Evolutionary conservation across 2,329 filamentous ascomycete genomes (phyloP), one percentile per base, ranked within the genome.

Genomic region (Talaromyces pinophilus): DNA sequence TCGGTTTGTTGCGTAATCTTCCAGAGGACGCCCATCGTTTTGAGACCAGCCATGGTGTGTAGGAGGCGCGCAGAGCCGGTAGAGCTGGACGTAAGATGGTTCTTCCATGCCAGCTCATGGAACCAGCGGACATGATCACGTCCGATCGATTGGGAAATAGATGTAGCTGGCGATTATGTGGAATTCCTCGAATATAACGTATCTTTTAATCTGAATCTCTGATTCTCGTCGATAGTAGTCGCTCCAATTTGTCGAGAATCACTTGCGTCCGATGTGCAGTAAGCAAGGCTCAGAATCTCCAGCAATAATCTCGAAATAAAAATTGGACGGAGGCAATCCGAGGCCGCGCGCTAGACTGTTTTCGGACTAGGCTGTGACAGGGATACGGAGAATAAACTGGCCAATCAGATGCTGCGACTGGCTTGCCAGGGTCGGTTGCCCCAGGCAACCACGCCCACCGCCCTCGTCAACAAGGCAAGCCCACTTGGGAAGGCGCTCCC

Each of bases 1-100:
- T 71, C 19, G 74, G 73, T 66, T 72, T 78, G 67, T 77, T 75
- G 46, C 73, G 77, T 54, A 72, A 66, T 50, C 73, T 72, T 52
- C 68, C 71, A 28, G 75, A 73, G 30, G 73, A 76, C 68, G 78
- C 73, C 22, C 71, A 70, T 67, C 78, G 75, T 19, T 73, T 22
- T 13, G 57, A 69, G 48, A 72, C 66, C 67, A 77, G 75, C 72
- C 69, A 70, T 50, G 72, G 67, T 40, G 67, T 57, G 28, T 22
- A 50, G 33, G 61, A 33, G 1, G 17, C 63, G 55, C 7, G 70
- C 60, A 35, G 67, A 59, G 35, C 38, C 63, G 66, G 48, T 68
- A 42, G 52, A 70, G 10, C 42, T 57, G 62, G 65, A n/a, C 46
- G 65, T 25, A 60, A 38, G 54, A 63, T 50, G 19, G 42, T 67